Conservation (phyloP, 2,329 filamentous ascomycete genomes). For the Pseudogymnoascus pannorum region DNA sequence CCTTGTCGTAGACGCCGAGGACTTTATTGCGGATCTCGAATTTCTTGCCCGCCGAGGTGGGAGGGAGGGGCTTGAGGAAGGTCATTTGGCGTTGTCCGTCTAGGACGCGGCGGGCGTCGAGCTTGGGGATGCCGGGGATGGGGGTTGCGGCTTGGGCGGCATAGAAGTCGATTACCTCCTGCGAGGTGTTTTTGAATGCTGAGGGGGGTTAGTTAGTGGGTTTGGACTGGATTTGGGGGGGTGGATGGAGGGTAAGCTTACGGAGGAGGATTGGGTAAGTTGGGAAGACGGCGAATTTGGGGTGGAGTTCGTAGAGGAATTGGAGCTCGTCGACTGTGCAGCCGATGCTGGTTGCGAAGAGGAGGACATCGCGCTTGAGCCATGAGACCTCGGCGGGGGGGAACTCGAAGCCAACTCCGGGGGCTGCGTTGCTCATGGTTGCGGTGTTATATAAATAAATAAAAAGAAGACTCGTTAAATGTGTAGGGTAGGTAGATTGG, state of each 20-base stretch:
- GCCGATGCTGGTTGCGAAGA: constrained; percentile 88
- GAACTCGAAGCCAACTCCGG: constrained; percentile 69
- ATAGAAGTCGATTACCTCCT: constrained; percentile 66
- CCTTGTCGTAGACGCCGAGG: constrained; percentile 66
- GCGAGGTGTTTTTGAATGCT: constrained; percentile 60
- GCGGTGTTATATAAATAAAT: background rate
- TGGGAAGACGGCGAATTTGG: constrained; percentile 79
- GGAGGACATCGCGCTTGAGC: constrained; percentile 79
- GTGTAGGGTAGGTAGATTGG: background rate
- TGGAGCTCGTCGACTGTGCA: constrained; percentile 81
- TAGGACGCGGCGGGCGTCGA: constrained; percentile 55
- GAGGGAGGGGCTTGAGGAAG: constrained; percentile 56
- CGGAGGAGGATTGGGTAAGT: constrained; percentile 40
- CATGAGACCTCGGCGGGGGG: constrained; percentile 69
- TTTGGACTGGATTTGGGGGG: background rate
- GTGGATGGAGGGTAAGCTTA: constrained; percentile 12
- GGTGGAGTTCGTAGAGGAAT: constrained; percentile 86
- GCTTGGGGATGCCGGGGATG: constrained; percentile 59
- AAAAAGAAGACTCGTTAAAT: background rate
- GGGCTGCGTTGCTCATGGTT: constrained; percentile 12
- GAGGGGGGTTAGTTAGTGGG: constrained; percentile 9
- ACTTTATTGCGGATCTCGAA: constrained; percentile 60
- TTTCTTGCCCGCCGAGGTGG: constrained; percentile 50
- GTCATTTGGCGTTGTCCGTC: constrained; percentile 61
- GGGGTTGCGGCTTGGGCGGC: constrained; percentile 43